Percentiles rank a stretch among this genome's conserved stretches.
These are phyloP conservation scores for Paramecium biaurelia DNA, from an alignment of 73 alveolate genomes.

Conservation along the genomic window DNA sequence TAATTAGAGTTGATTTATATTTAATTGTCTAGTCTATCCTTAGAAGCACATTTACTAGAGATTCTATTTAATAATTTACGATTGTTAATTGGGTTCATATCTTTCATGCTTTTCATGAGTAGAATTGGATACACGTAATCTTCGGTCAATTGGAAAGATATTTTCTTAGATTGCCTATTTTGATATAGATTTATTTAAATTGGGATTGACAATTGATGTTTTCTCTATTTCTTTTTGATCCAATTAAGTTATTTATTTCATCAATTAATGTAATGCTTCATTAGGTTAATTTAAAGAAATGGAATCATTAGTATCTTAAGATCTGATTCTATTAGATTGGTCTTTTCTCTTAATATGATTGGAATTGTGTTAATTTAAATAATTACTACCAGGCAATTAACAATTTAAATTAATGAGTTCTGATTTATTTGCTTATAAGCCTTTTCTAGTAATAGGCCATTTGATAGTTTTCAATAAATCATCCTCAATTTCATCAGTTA, in stretches of 20 bases:
- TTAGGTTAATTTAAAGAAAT: background rate
- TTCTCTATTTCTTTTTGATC: background rate
- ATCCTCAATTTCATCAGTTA: background rate
- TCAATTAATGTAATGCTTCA: slow-evolving; percentile 7
- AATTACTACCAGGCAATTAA: background rate
- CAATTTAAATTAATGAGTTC: background rate
- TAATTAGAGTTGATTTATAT: background rate
- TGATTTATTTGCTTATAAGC: background rate
- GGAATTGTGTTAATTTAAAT: slow-evolving; percentile 19
- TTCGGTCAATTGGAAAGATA: background rate
- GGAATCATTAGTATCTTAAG: background rate
- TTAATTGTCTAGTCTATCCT: background rate
- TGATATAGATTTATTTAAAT: background rate
- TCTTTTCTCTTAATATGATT: background rate
- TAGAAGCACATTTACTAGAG: background rate
- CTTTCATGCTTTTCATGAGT: slow-evolving; percentile 4
- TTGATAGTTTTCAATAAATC: slow-evolving; percentile 3
- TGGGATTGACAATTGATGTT: background rate
- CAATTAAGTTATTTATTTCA: background rate
- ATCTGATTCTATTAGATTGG: background rate
- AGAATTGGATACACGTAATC: background rate
- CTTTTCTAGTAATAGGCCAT: slow-evolving; percentile 17
- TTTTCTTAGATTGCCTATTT: background rate
- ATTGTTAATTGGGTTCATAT: background rate
- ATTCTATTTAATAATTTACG: background rate